phyloP scores from a whole-genome alignment of 768 basidiomycete species.

The Boletus coccyginus region DNA sequence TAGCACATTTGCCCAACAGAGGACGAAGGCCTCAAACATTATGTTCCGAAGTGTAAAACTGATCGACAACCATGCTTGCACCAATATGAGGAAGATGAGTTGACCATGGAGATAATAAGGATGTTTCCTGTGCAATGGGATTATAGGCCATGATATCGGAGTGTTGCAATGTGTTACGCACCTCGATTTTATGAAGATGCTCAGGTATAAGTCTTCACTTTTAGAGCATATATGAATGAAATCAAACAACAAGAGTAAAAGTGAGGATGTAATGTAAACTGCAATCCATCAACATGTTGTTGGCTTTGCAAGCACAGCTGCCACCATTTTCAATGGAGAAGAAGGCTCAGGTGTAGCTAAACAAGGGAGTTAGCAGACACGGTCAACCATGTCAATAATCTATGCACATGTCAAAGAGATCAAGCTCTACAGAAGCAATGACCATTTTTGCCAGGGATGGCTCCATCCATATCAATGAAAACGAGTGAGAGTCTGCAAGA shows the following conservation, averaged over 20 bases:
- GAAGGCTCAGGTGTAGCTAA: slow-evolving; percentile 47
- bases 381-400: neutral
- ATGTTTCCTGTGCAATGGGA: slow-evolving; percentile 54
- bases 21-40: slow-evolving; percentile 60
- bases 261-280: slow-evolving; percentile 48
- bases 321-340: slow-evolving; percentile 51
- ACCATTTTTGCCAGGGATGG: slow-evolving; percentile 96
- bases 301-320: slow-evolving; percentile 44
- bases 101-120: slow-evolving; percentile 72
- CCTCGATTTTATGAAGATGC: slow-evolving; percentile 68
- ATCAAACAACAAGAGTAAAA: slow-evolving; percentile 44
- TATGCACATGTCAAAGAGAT: slow-evolving; percentile 56
- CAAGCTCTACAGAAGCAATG: slow-evolving; percentile 95
- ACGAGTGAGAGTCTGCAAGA: too few species aligned
- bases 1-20: slow-evolving; percentile 37
- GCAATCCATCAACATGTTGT: slow-evolving; percentile 44
- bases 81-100: slow-evolving; percentile 54
- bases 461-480: too few species aligned
- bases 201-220: slow-evolving; percentile 42
- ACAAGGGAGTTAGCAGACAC: neutral
- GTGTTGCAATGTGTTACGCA: slow-evolving; percentile 26
- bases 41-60: slow-evolving; percentile 54
- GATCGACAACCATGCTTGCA: slow-evolving; percentile 47
- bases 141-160: neutral
- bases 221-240: slow-evolving; percentile 30